Base-by-base conservation (phyloP, 1,139 yeast genomes). In the Protomyces lactucae-debilis region DNA sequence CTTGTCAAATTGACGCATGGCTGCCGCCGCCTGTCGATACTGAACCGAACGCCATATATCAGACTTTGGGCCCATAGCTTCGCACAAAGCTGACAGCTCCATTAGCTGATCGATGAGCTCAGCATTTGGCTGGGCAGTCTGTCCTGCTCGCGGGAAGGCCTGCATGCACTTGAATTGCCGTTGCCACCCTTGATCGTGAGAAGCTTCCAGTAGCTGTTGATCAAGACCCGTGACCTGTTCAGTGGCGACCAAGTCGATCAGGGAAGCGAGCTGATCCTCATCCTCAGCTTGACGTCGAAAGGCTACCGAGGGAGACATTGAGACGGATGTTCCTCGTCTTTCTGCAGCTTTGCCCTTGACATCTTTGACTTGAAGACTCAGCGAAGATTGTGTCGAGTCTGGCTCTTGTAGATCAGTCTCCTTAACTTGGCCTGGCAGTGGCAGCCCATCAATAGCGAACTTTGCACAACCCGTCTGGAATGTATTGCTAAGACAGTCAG, bases 21-120 rank as follows among this genome's bases (percentile, higher is more conserved):
- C 72, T 2, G 74, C 73, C 46, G 80, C 75, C 0, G 87, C 87
- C 18, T 76, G 73, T 43, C 76, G 73, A 68, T 85, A 85, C n/a
- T 83, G 78, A 56, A 77, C 73, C 1, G 77, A 76, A 46, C 82
- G 74, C 70, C 76, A 82, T 35, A 69, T 70, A 39, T 81, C 82
- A 3, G 82, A 21, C 18, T 16, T 21, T 16, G 16, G 25, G 12
- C 23, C 23, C 48, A 43, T 82, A 56, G 74, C 73, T 0, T 74
- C 69, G 51, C 74, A 71, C 64, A 81, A 77, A 55, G 78, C 76
- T 10, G 73, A 70, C n/a, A 76, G 75, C 71, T 83, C 71, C 57
- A 4, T 74, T 69, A 23, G 4, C 5, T 14, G 46, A 2, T n/a
- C 36, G 14, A n/a, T 46, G 10, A 53, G 10, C 5, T 51, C 37